phyloP scores from a whole-genome alignment of 2,329 filamentous ascomycete genomes.

The Calonectria multiphialidica region DNA sequence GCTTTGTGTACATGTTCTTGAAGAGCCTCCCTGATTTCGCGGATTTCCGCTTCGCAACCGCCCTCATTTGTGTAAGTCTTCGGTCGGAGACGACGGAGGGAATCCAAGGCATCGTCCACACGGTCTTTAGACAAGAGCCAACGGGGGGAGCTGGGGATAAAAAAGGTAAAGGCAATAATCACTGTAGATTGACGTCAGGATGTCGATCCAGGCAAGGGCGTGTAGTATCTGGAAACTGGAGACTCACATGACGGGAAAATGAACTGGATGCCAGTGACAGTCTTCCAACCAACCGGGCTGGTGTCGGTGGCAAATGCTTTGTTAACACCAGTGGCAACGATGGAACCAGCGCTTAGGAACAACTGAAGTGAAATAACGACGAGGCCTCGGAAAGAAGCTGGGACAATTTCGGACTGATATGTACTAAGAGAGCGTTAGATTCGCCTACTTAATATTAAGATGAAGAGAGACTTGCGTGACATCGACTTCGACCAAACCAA shows the following conservation, averaged over 20 bases:
- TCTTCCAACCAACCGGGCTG: constrained; percentile 13
- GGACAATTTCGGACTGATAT: constrained; percentile 22
- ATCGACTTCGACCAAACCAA: constrained; percentile 20
- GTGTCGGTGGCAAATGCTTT: constrained; percentile 17
- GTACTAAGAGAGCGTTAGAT: neutral
- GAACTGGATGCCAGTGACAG: constrained; percentile 18
- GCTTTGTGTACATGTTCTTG: constrained; percentile 20
- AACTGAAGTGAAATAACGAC: constrained; percentile 22
- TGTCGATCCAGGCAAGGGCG: no score
- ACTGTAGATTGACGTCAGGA: neutral
- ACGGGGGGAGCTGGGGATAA: constrained; percentile 20
- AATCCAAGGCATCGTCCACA: constrained; percentile 4
- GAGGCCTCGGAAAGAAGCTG: constrained; percentile 18
- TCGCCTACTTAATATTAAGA: no score
- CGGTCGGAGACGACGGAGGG: constrained; percentile 1
- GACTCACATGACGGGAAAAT: constrained; percentile 10
- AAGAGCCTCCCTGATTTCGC: constrained; percentile 13
- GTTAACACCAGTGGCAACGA: constrained; percentile 16
- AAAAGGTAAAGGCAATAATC: constrained; percentile 13
- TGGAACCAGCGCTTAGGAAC: constrained; percentile 15
- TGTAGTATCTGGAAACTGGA: no score
- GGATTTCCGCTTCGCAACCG: constrained; percentile 10
- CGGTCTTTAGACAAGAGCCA: constrained; percentile 22
- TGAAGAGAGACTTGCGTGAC: neutral
- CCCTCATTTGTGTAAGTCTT: constrained; percentile 14